Evolutionary conservation across 2,329 filamentous ascomycete species (phyloP), one percentile per base, ranked within the genome.

Genomic region (Paecilomyces sp.): DNA sequence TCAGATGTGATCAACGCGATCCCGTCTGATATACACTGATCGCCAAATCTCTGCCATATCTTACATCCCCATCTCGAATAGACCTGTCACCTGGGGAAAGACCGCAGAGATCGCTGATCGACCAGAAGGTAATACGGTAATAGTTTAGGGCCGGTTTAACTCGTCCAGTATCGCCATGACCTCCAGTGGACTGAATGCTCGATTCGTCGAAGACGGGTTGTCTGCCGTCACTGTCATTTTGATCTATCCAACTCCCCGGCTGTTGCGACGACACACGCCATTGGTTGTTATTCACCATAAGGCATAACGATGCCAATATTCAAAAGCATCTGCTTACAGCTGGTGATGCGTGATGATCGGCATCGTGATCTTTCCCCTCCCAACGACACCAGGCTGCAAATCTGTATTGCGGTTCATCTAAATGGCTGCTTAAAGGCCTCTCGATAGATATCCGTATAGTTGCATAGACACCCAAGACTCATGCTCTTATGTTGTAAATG

Each of bases 11-110:
- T 30, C 36, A 62, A 54, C 3, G 52, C 60, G 24, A 58, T 62
- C 60, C 60, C 60, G 31, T 62, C 60, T 51, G 60, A 56, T 33
- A 62, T 60, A 55, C 60, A 28, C 58, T 58, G 22, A 62, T 60
- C 41, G 57, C 58, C 24, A 58, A 62, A 34, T 62, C 60, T 18
- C 60, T 54, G 18, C 60, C 60, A 18, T 34, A 22, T 50, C 56
- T 56, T 12, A 60, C 31, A 50, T 62, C 58, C 2, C 60, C 60
- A 12, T 58, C 58, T 18, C 55, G 47, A 25, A 54, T 55, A 41
- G 22, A 58, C 53, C n/a, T 62, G 56, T 36, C 53, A 60, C 11
- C 47, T 57, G 33, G 25, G 33, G 24, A 56, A 15, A 60, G 36
- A 52, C 58, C 58, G 56, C 60, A 60, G 56, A 62, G 57, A 34